Evolutionary conservation across 208 protist genomes (phyloP).

Genomic region (Zelonia costaricensis): DNA sequence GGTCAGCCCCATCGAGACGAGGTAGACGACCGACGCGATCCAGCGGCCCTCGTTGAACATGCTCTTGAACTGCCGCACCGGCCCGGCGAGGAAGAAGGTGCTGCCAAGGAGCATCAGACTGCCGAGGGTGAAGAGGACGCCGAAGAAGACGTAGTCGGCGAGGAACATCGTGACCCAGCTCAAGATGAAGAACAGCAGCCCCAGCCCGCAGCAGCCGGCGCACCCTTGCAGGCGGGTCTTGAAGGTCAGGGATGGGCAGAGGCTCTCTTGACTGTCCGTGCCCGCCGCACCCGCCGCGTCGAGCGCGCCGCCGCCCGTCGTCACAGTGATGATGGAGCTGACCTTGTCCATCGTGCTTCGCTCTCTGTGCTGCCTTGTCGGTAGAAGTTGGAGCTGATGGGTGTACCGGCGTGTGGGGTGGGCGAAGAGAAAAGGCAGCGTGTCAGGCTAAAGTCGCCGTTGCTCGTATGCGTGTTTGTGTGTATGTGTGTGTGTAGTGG

Average conservation of each 20-base stretch:
- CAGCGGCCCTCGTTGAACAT: slow-evolving; percentile 86
- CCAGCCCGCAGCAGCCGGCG: slow-evolving; percentile 42
- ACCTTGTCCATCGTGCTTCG: slow-evolving; percentile 43
- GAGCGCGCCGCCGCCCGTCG: slow-evolving; percentile 20
- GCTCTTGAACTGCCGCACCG: slow-evolving; percentile 65
- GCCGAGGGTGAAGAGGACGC: slow-evolving; percentile 72
- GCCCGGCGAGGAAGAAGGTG: slow-evolving; percentile 82
- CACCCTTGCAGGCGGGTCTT: slow-evolving; percentile 76
- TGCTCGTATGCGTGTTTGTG: neutral
- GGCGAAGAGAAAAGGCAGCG: neutral
- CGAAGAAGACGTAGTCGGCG: slow-evolving; percentile 67
- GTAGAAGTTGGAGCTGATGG: neutral
- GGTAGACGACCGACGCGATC: slow-evolving; percentile 73
- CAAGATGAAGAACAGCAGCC: slow-evolving; percentile 59
- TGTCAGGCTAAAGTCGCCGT: too few species aligned
- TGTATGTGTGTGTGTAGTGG: neutral
- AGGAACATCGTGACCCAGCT: slow-evolving; percentile 69
- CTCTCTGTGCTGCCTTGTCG: neutral
- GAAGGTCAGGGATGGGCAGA: slow-evolving; percentile 81
- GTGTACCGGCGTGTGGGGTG: neutral
- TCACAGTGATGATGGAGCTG: slow-evolving; percentile 40
- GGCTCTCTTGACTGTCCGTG: slow-evolving; percentile 29
- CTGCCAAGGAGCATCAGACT: slow-evolving; percentile 57
- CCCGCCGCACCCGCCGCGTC: slow-evolving; percentile 14
- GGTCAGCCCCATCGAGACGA: slow-evolving; percentile 72